A percentile compares a stretch with the other conserved stretches of the same genome.
These are phyloP conservation scores for Sutorius australiensis DNA, from an alignment of 768 basidiomycete species.

Conservation along the genomic window DNA sequence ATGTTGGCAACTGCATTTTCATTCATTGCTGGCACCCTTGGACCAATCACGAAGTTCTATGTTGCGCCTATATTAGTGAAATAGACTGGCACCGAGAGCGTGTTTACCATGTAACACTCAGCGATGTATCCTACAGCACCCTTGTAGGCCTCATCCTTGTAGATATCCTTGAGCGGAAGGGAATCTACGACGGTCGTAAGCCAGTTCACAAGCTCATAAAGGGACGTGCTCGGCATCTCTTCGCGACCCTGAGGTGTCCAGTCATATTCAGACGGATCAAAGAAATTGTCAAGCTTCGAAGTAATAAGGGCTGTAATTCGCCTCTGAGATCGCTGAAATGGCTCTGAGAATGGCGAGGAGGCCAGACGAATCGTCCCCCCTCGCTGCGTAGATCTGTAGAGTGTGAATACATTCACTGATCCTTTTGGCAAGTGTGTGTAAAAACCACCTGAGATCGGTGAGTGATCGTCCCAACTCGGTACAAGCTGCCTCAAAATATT, in stretches of 20 bases:
- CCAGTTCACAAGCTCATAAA: constrained; percentile 95
- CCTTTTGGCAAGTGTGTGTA: not conserved
- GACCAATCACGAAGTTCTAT: constrained; percentile 75
- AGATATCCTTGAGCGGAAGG: constrained; percentile 72
- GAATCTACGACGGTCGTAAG: constrained; percentile 94
- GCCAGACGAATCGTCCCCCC: constrained; percentile 78
- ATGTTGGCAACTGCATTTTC: constrained; percentile 88
- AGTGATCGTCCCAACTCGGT: constrained; percentile 80
- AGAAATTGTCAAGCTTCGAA: constrained; percentile 93
- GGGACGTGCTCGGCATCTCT: constrained; percentile 84
- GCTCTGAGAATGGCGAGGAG: constrained; percentile 60
- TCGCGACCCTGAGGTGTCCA: constrained; percentile 78
- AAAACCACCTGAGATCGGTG: constrained; percentile 68
- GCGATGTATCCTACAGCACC: constrained; percentile 87
- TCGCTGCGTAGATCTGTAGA: constrained; percentile 71
- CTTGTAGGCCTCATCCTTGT: constrained; percentile 88
- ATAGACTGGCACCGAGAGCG: not conserved
- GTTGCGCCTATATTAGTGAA: constrained; percentile 4
- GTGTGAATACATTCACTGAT: constrained; percentile 4
- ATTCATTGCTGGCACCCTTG: constrained; percentile 75
- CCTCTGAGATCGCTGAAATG: constrained; percentile 62
- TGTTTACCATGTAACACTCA: constrained; percentile 78
- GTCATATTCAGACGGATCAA: constrained; percentile 91
- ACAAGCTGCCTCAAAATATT: constrained; percentile 86
- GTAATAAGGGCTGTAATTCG: constrained; percentile 82